Percentiles rank a stretch among this genome's conserved stretches.
Conservation (phyloP, 306 rosid genomes). For the Coriaria nepalensis region DNA sequence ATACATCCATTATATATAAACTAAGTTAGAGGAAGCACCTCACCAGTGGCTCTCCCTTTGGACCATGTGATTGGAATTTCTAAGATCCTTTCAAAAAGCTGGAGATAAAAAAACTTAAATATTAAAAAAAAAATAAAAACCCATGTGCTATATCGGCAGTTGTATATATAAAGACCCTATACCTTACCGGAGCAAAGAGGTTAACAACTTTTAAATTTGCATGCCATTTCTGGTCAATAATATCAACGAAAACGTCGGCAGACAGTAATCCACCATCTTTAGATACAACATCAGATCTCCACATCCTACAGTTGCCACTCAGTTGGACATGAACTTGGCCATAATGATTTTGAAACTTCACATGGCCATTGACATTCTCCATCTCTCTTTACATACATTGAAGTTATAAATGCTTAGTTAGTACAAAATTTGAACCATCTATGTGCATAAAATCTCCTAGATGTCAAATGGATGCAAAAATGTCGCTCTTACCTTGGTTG, state of each 20-base stretch:
- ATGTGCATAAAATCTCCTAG: background rate
- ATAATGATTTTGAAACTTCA: slow-evolving; percentile 66
- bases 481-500: slow-evolving; percentile 63
- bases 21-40: slow-evolving; percentile 64
- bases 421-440: background rate
- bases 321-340: slow-evolving; percentile 52
- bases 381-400: slow-evolving; percentile 44
- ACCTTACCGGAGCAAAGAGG: slow-evolving; percentile 81
- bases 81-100: slow-evolving; percentile 90
- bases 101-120: slow-evolving; percentile 24
- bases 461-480: slow-evolving; percentile 10
- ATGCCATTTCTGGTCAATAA: slow-evolving; percentile 76
- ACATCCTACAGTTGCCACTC: slow-evolving; percentile 75
- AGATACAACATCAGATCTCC: slow-evolving; percentile 57
- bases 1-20: background rate
- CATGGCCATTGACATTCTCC: slow-evolving; percentile 70
- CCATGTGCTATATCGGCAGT: background rate
- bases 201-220: slow-evolving; percentile 61
- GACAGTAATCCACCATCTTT: slow-evolving; percentile 95
- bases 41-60: slow-evolving; percentile 80
- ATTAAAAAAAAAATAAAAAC: slow-evolving; percentile 9
- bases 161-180: slow-evolving; percentile 5
- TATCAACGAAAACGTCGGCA: slow-evolving; percentile 69
- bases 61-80: slow-evolving; percentile 82
- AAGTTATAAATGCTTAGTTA: slow-evolving; percentile 6